Base-by-base conservation (phyloP, 805 yeast species). In the Sugiyamaella valdiviana region DNA sequence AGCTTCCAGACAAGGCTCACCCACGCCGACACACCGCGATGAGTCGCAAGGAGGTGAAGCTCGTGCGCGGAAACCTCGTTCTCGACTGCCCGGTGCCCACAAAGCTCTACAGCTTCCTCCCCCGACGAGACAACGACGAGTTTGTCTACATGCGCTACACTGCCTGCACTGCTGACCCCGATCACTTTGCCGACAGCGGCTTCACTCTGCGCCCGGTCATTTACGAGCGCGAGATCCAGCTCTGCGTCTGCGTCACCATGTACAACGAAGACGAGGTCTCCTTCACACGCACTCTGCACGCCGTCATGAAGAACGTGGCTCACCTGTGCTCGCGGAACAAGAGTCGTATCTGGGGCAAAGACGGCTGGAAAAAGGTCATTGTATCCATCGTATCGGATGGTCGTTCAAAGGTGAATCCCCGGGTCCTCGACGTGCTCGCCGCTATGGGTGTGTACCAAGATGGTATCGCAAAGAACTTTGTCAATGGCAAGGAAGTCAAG, bases 391-490 rank as follows among this genome's bases (percentile, higher is more conserved):
- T 93, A 19, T 80, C 96, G 42, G 99, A 93, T 69, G 99, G 99
- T 59, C 81, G 99, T 68, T 79, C 84, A 50, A 91, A 91, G 61
- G 83, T 93, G 42, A 76, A 80, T 58, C 85, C 85, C 20, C 85
- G 95, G 15, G 91, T 90, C 1, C 69, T 93, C 40, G 96, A 91
- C 65, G 78, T 86, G 41, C 73, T 93, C 51, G 89, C 96, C 1
- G 96, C 97, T 0, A 81, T 95, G 69, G 99, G 99, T 58, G 86
- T 93, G 42, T 93, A 88, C 65, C 99, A 93, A 65, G 98, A 91
- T 54, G 97, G 96, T 43, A 87, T 93, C 66, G 96, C 99, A 43
- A 85, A 95, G 63, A 91, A 95, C 32, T 83, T 76, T 53, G 99
- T 93, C 49, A 93, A 93, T 65, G 86, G 87, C 59, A 85, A 87